phyloP scores from a whole-genome alignment of 768 basidiomycete species.

The Boletus reticulatus region DNA sequence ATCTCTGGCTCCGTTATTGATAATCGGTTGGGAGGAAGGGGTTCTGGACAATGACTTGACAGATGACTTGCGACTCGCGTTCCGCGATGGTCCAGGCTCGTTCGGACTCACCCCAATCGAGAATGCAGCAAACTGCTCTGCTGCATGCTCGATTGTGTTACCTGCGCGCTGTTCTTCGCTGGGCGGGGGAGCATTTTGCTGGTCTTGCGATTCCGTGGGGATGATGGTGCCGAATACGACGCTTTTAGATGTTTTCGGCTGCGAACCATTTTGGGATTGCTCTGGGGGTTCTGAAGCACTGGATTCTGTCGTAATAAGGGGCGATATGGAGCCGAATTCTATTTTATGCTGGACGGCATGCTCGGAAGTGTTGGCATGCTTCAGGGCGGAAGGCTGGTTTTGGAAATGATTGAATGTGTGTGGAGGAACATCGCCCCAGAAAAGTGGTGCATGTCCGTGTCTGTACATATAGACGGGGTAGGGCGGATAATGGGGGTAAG shows the following conservation, averaged over 20 bases:
- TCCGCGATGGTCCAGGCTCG: constrained; percentile 30
- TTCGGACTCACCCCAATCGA: constrained; percentile 45
- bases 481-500: constrained; percentile 35
- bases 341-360: constrained; percentile 6
- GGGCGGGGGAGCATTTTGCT: background rate
- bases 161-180: constrained; percentile 11
- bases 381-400: constrained; percentile 10
- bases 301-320: constrained; percentile 14
- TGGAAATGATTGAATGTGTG: constrained; percentile 18
- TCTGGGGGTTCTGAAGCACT: constrained; percentile 1
- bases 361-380: constrained; percentile 12
- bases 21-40: background rate
- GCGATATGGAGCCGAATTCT: constrained; percentile 17
- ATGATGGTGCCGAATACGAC: constrained; percentile 56
- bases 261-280: constrained; percentile 6
- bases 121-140: constrained; percentile 37
- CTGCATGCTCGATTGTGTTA: constrained; percentile 13
- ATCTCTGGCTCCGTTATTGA: constrained; percentile 1
- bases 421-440: constrained; percentile 34
- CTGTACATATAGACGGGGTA: constrained; percentile 34
- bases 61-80: constrained; percentile 27
- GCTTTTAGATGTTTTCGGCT: constrained; percentile 17
- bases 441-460: constrained; percentile 37
- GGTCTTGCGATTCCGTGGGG: constrained; percentile 21
- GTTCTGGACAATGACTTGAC: constrained; percentile 15